phyloP scores from a whole-genome alignment of 208 protist genomes.

The Leishmania lainsoni region DNA sequence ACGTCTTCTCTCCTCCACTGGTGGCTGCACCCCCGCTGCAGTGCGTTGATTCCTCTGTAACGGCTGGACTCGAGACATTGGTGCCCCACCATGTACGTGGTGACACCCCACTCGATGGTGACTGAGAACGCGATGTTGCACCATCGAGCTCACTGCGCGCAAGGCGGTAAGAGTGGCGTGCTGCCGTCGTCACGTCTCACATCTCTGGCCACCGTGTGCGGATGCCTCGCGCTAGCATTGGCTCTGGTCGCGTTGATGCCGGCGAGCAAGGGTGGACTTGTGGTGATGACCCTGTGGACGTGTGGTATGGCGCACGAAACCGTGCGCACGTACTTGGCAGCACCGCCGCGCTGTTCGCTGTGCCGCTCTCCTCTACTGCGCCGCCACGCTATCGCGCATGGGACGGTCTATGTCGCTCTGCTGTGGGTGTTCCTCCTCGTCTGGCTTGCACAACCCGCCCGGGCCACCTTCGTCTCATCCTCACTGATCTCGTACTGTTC shows the following conservation, averaged over 20 bases:
- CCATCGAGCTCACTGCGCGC: not conserved
- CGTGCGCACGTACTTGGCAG: not conserved
- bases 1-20: not conserved
- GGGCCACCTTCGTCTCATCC: slow-evolving; percentile 51
- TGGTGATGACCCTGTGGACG: not conserved
- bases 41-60: not conserved
- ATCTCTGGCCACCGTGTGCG: not conserved
- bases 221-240: not conserved
- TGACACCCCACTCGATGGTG: not conserved
- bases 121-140: not conserved
- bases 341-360: not conserved
- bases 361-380: not conserved
- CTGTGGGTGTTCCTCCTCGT: not conserved
- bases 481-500: slow-evolving; percentile 80
- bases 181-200: not conserved
- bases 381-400: not conserved
- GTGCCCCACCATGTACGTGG: not conserved
- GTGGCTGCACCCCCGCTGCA: not conserved
- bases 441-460: not conserved
- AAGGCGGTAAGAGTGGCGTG: not conserved
- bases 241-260: not conserved
- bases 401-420: not conserved
- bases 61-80: not conserved
- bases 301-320: not conserved
- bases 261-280: not conserved